Evolutionary conservation across 179 eudicot species (phyloP), one percentile per base, ranked within the genome.

Genomic region (Sideroxylon spinosum): DNA sequence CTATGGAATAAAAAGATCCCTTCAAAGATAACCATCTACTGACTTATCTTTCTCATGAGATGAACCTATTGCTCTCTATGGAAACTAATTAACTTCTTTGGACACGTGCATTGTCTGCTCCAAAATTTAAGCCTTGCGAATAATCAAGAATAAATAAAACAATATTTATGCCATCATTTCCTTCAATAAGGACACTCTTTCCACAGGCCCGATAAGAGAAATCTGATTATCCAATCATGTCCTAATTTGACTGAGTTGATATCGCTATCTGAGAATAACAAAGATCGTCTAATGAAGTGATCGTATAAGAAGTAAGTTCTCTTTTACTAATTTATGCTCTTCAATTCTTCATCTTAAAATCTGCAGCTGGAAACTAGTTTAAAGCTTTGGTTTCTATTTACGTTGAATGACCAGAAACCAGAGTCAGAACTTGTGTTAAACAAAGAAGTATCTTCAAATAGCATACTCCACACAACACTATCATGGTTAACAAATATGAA

Each of bases 371-470:
- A 44, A 44, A 61, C 23, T 23, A 64, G 19, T 26, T 65, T 44
- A 65, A 61, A 46, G 59, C 57, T 75, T 62, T 8, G 68, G n/a
- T 16, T 62, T 7, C 14, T 48, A 25, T 48, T 25, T 76, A 10
- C 17, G 0, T 63, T 76, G 9, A 66, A 76, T 64, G 71, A 76
- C 60, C 22, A 62, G 48, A 76, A 52, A 48, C 71, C 49, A 49
- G 4, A 49, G 59, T 62, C 44, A 28, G 3, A 76, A 49, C 62
- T 49, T 10, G 49, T 1, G 50, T 65, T 76, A 28, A 49, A 26
- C 48, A 64, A 26, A 8, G 19, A 67, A 26, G 7, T 28, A 52
- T 19, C 17, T 71, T 71, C 20, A 25, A 22, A 13, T 52, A 57
- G 23, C 29, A 17, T 13, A 74, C 17, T 59, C 53, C 53, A 59